These are phyloP conservation scores for Brassica rapa DNA, from an alignment of 345 rosid genomes.

Conservation along the genomic window DNA sequence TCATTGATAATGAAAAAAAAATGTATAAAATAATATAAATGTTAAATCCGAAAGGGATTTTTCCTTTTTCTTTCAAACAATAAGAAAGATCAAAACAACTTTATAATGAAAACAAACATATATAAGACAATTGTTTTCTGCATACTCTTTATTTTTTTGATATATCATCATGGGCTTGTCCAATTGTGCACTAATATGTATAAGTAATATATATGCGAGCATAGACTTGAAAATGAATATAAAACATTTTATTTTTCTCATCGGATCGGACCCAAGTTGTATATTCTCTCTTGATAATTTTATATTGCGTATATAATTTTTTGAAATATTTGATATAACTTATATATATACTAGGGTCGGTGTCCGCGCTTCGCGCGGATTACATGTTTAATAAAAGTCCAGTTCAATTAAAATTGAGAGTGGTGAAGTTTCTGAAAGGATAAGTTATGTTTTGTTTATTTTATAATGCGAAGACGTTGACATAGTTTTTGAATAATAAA, in stretches of 20 bases:
- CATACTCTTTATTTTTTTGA: constrained; percentile 6
- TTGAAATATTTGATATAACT: neutral
- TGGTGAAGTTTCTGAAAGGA: too few species aligned
- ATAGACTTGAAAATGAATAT: neutral
- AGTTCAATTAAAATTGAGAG: too few species aligned
- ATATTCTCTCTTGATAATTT: neutral
- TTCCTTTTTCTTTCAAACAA: constrained; percentile 18
- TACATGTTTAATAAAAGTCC: too few species aligned
- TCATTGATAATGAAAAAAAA: constrained; percentile 12
- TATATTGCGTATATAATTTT: neutral
- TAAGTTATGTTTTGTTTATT: too few species aligned
- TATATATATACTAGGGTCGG: too few species aligned
- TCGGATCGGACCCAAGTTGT: neutral
- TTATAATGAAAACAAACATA: neutral
- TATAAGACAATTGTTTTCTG: neutral
- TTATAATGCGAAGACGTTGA: too few species aligned
- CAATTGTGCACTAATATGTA: neutral
- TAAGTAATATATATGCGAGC: neutral
- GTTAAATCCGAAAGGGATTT: constrained; percentile 3
- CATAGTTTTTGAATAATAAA: too few species aligned
- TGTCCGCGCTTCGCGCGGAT: too few species aligned
- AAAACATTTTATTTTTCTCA: neutral
- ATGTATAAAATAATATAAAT: constrained; percentile 25
- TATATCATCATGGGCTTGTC: constrained; percentile 2
- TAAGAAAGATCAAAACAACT: constrained; percentile 27